Base-by-base conservation (phyloP, 176 grass and related monocot species). In the Areca catechu region DNA sequence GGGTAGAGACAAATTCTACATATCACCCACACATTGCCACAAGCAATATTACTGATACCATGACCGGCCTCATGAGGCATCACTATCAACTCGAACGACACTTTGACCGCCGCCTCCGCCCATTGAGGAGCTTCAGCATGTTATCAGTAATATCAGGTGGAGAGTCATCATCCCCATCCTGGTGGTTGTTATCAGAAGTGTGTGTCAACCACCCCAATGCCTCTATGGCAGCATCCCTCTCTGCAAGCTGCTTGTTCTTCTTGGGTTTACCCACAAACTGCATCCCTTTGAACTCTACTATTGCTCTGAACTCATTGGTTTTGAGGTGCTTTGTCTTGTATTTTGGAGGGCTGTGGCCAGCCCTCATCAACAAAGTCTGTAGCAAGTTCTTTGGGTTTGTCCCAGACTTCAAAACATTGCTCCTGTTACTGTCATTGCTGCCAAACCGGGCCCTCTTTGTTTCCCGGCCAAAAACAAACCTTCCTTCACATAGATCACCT, bases 221-320 rank as follows among this genome's bases (percentile, higher is more conserved):
- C 58, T 91, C 92, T 28, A 97, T 88, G 15, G 92, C 92, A 0
- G 92, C 92, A 50, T 97, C 92, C 76, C 77, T 86, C 65, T 97
- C 92, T 0, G 92, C 92, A 0, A 88, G 64, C 76, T 90, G 83
- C 77, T 97, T 97, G 75, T 88, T 91, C 77, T 72, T 81, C 80
- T 91, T 97, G 2, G 92, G 86, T 53, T 97, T 91, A 60, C 92
- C 92, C 3, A 90, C 77, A 18, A 91, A 91, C 61, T 97, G 92
- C 92, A 91, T 97, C 28, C 86, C 86, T 68, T 97, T 97, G 50
- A 97, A 97, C 61, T 97, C 92, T 80, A 97, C 92, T 53, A 91
- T 74, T 19, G 86, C 83, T 51, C 86, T 76, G 60, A 97, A 97
- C 62, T 97, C 92, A 30, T 97, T 97, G 59, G 92, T 97, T 59